These are phyloP conservation scores for Amanita molliuscula DNA, from an alignment of 768 basidiomycete species.

Conservation along the genomic window DNA sequence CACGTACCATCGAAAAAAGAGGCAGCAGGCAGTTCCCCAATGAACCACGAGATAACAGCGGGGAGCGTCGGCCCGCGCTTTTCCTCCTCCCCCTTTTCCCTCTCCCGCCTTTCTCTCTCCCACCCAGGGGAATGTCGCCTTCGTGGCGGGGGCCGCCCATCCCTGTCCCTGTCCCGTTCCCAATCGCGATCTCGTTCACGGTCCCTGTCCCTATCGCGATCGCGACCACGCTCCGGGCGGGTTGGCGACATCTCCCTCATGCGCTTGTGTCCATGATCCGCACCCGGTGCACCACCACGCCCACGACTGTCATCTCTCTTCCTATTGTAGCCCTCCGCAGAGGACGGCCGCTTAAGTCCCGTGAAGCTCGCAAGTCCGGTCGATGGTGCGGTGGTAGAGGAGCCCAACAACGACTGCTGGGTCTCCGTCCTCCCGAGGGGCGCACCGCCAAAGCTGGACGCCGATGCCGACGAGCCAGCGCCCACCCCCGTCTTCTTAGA, in stretches of 20 bases:
- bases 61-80: conserved; percentile 33
- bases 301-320: conserved; percentile 19
- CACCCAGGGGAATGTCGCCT: conserved; percentile 38
- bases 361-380: background rate
- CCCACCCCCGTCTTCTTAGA: conserved; percentile 24
- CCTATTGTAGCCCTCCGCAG: conserved; percentile 19
- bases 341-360: conserved; percentile 24
- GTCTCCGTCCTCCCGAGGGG: conserved; percentile 25
- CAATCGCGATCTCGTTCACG: conserved; percentile 19
- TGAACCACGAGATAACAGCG: conserved; percentile 70
- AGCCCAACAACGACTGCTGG: conserved; percentile 18
- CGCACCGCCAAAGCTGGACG: background rate
- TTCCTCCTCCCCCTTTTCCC: conserved; percentile 30
- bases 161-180: conserved; percentile 11
- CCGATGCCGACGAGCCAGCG: conserved; percentile 2
- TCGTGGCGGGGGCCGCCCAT: conserved; percentile 14
- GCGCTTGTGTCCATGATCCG: conserved; percentile 26
- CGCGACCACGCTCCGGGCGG: conserved; percentile 6
- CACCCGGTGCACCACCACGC: conserved; percentile 12
- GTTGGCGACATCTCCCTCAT: conserved; percentile 18
- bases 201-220: conserved; percentile 9
- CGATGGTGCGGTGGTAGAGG: background rate
- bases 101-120: conserved; percentile 32
- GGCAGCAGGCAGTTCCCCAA: conserved; percentile 67
- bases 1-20: conserved; percentile 79